These are phyloP conservation scores for Pseudogymnoascus sp. DNA, from an alignment of 2,329 filamentous ascomycete genomes.

Conservation along the genomic window DNA sequence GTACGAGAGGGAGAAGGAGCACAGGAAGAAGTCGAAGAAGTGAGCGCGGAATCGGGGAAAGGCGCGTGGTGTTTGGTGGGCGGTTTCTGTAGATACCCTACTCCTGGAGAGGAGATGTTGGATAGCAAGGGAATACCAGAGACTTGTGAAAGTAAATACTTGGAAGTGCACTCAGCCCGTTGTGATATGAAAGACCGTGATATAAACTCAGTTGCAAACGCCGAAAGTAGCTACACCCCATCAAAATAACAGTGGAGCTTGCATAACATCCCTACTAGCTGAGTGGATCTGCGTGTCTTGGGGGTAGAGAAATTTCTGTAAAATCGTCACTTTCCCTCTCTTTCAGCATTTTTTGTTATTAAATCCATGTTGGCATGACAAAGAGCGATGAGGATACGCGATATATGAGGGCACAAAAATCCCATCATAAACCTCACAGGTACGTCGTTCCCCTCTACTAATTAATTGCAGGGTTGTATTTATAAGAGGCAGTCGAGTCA, in stretches of 20 bases:
- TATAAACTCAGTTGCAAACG: neutral
- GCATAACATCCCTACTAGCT: neutral
- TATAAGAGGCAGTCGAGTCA: neutral
- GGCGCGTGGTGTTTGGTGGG: conserved; percentile 1
- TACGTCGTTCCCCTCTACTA: neutral
- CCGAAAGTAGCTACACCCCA: neutral
- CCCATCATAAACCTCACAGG: neutral
- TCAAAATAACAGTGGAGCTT: neutral
- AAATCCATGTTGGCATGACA: neutral
- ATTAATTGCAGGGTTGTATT: neutral
- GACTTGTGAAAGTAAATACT: neutral
- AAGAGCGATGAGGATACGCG: neutral
- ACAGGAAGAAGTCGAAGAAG: conserved; percentile 60
- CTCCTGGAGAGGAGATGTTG: conserved; percentile 1
- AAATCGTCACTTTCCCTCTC: neutral
- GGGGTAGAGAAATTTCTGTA: conserved; percentile 2
- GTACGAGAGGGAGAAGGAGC: conserved; percentile 80
- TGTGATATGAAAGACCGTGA: neutral
- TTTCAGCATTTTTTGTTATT: neutral
- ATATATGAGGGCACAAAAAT: neutral
- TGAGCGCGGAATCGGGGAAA: conserved; percentile 11
- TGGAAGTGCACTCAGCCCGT: neutral
- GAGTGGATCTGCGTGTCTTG: neutral
- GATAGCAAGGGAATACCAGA: neutral
- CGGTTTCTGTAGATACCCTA: conserved; percentile 5